Conservation (phyloP, 257 asterid species). For the Solanum peruvianum region DNA sequence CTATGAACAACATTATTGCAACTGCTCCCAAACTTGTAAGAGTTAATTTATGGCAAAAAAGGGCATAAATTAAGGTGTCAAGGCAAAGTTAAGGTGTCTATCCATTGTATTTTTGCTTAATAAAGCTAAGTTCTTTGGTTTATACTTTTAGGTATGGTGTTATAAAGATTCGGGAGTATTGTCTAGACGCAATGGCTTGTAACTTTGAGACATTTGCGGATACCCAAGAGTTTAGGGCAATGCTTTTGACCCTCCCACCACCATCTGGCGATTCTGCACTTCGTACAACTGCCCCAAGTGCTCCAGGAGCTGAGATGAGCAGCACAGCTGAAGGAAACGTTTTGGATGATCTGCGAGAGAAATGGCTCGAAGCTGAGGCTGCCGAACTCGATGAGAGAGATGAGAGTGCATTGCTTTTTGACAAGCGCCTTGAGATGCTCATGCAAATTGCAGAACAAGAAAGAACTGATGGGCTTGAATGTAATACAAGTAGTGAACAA, state of each 20-base stretch:
- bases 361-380: constrained; percentile 89
- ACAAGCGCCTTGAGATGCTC: constrained; percentile 93
- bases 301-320: constrained; percentile 73
- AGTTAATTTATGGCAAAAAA: background rate
- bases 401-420: constrained; percentile 60
- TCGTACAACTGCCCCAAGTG: constrained; percentile 83
- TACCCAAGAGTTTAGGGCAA: constrained; percentile 60
- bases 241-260: constrained; percentile 84
- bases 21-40: background rate
- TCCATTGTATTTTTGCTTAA: background rate
- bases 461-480: constrained; percentile 13
- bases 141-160: constrained; percentile 58
- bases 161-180: constrained; percentile 68
- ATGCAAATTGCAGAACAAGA: constrained; percentile 51
- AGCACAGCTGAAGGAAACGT: constrained; percentile 44
- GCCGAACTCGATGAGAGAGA: constrained; percentile 73
- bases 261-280: constrained; percentile 85
- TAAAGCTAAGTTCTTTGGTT: background rate
- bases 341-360: constrained; percentile 84
- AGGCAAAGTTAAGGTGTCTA: background rate
- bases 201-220: constrained; percentile 88
- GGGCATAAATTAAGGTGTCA: background rate
- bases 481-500: background rate
- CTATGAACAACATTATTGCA: background rate
- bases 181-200: constrained; percentile 67